Evolutionary conservation across 2,329 filamentous ascomycete genomes (phyloP), one percentile per base, ranked within the genome.

Genomic region (Sarocladiaceae sp.): DNA sequence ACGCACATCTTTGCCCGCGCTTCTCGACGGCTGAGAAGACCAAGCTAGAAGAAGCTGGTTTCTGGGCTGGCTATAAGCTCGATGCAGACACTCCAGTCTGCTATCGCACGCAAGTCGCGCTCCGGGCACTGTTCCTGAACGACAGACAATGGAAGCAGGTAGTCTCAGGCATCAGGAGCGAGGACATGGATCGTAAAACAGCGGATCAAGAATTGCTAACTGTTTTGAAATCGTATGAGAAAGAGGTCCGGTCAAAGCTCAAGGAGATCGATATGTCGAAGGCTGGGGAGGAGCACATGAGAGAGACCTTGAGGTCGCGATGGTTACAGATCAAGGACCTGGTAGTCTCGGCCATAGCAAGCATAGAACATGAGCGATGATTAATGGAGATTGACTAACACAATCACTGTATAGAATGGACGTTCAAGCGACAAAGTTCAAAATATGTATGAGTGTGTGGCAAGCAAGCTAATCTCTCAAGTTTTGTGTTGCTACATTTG

Each of bases 41-140:
- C 7, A 56, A 59, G 31, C 66, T 83, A 15, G 67, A 77, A 39
- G 72, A 73, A 1, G 62, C 55, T 0, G 73, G 74, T 1, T 83
- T 80, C 59, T 65, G 77, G 55, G 78, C 73, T 0, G 69, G 69
- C 3, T 83, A 80, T 57, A 67, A 75, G 51, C 64, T 83, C 5
- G 80, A 83, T 57, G 58, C 63, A 3, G 65, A 74, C 10, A 72
- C 65, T 5, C 47, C 47, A 6, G 72, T 76, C 12, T 84, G 80
- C 60, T 76, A 82, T 60, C 67, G 79, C 15, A 81, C 80, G 1
- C 74, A 82, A 59, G 76, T 80, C 11, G 80, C 77, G 4, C 57
- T 82, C 44, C 62, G 79, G 44, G 52, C 62, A 46, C 55, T 71
- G 58, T 61, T 69, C 55, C 50, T 73, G 53, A 53, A 66, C 1